A percentile compares a stretch with the other conserved stretches of the same genome.
phyloP scores from a whole-genome alignment of 495 filamentous ascomycete species.

The Penicillium simplicissimum region DNA sequence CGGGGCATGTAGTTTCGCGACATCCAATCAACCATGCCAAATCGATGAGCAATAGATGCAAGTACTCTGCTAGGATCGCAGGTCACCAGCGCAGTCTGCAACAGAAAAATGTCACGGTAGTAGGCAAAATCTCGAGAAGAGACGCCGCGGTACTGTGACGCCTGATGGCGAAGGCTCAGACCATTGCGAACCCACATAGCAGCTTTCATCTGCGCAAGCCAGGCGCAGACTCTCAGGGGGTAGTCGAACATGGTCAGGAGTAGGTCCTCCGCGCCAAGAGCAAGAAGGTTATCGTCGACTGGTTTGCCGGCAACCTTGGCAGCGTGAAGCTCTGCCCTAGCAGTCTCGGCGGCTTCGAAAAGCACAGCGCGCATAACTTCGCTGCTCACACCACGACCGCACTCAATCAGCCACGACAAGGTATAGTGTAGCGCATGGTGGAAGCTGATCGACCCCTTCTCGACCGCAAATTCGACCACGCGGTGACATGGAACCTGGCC shows the following conservation, averaged over 20 bases:
- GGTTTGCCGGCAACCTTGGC: slow-evolving; percentile 14
- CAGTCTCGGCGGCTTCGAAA: slow-evolving; percentile 50
- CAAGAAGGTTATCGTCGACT: slow-evolving; percentile 23
- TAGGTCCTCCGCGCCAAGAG: slow-evolving; percentile 65
- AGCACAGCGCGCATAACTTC: slow-evolving; percentile 66
- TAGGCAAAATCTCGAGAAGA: slow-evolving; percentile 86
- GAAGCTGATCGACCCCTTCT: slow-evolving; percentile 90
- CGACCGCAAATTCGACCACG: slow-evolving; percentile 85
- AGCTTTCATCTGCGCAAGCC: slow-evolving; percentile 96
- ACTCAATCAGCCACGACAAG: slow-evolving; percentile 94
- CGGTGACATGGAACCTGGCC: slow-evolving; percentile 47
- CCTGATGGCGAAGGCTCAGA: slow-evolving; percentile 91
- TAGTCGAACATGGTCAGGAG: slow-evolving; percentile 89
- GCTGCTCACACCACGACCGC: slow-evolving; percentile 72
- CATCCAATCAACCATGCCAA: slow-evolving; percentile 88
- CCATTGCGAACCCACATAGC: slow-evolving; percentile 99
- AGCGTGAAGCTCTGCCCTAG: slow-evolving; percentile 31
- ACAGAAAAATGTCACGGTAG: slow-evolving; percentile 89
- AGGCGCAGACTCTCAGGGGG: slow-evolving; percentile 88
- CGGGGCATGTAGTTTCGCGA: slow-evolving; percentile 72
- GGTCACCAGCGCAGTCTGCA: slow-evolving; percentile 86
- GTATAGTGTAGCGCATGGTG: slow-evolving; percentile 97
- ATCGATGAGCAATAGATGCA: slow-evolving; percentile 87
- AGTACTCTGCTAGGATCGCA: slow-evolving; percentile 84
- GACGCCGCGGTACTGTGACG: slow-evolving; percentile 86